Base-by-base conservation (phyloP, 1,284 basidiomycete species). In the Cutaneotrichosporon mucoides region DNA sequence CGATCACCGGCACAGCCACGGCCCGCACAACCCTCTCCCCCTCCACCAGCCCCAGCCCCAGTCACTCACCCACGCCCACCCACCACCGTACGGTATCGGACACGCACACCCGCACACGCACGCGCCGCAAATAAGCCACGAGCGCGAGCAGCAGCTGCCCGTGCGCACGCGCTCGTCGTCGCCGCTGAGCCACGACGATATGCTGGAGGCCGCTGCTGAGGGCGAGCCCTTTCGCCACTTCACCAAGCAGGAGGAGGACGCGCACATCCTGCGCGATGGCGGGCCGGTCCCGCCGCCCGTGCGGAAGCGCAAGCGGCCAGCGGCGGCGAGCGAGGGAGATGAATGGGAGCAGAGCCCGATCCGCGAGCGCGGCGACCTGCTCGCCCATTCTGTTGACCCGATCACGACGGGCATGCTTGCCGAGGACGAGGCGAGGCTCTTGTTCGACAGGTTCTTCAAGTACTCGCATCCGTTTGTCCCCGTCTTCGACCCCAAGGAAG, bases 401-500 rank as follows among this genome's bases (percentile, higher is more conserved):
- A 55, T 72, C 11, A 52, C 54, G 6, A 44, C 60, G 13, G 67
- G 67, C 1, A 49, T 60, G 11, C 44, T 63, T 15, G 44, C 57
- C 9, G 65, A 66, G 38, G 57, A 47, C 11, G 63, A 65, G 34
- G 67, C 60, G 4, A 44, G 46, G 12, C 50, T 47, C 5, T 56
- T 67, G 7, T 67, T 65, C 48, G 52, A 61, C 9, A 66, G 68
- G 4, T 72, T 68, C 62, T 70, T 68, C 59, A 45, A 63, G n/a
- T 65, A 66, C 41, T 64, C 67, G 10, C 66, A 68, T 52, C 59
- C 62, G 15, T 72, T 67, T 48, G 63, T 69, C 42, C 70, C 70
- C 8, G 61, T 72, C 7, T 68, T 63, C 42, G 70, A 72, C 35
- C 68, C 66, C 1, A 12, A 49, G 5, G 56, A 52, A 16, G 70